Evolutionary conservation across 441 rosid genomes (phyloP), one percentile per base, ranked within the genome.

Genomic region (Gossypium gossypioides): DNA sequence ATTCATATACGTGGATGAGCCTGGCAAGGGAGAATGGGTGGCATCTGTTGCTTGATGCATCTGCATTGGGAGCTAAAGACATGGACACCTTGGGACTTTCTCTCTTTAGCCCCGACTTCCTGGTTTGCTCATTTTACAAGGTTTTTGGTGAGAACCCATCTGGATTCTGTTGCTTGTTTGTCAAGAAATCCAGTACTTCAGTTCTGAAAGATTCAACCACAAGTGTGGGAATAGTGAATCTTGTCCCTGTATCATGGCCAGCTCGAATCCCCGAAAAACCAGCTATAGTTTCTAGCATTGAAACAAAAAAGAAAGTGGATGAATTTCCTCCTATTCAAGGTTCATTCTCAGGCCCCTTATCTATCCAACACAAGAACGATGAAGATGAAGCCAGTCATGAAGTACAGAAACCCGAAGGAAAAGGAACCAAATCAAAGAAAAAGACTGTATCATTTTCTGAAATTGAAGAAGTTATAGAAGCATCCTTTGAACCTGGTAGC

Each of bases 1-100:
- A 94, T 69, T 85, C 98, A 1, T 94, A 89, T 68, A 66, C 73
- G 10, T 94, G 98, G 98, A 88, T 94, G 98, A 88, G 68, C 57
- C 51, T 82, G 71, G 98, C 96, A 16, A 84, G 74, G 42, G 96
- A 90, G 80, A 86, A 87, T 72, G 91, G 93, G 1, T 91, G 98
- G 98, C 89, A 91, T 40, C 91, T 89, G 6, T 65, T 93, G 83
- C 87, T 93, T 42, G 96, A 93, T 64, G 96, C 96, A 1, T 86
- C 84, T 74, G 89, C 90, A 55, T 76, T 91, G 72, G 89, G 93
- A 15, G 82, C 91, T 3, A 94, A 91, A 74, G 89, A 90, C 59
- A 94, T 94, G 97, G 93, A 88, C 18, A 89, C 96, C 21, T 72
- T 94, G 44, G 97, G 97, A 4, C 89, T 94, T 4, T 88, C 93